Percentiles rank a stretch among this genome's conserved stretches.
These are phyloP conservation scores for Knoxdaviesia proteae DNA, from an alignment of 2,329 filamentous ascomycete species.

Conservation along the genomic window DNA sequence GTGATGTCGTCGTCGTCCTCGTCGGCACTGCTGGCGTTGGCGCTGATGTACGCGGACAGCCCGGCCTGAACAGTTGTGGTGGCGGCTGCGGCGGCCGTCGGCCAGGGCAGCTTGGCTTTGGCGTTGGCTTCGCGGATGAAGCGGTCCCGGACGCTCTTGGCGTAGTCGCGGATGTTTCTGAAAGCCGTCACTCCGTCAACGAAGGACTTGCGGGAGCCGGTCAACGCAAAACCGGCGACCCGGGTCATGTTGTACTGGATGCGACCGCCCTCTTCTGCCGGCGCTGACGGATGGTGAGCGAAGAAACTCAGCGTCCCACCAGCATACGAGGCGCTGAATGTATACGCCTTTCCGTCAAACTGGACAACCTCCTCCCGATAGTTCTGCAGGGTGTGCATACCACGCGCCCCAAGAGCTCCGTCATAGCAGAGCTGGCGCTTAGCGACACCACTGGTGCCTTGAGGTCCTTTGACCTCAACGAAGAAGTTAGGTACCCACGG, in stretches of 20 bases:
- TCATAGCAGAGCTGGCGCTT: constrained; percentile 16
- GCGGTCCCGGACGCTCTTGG: background rate
- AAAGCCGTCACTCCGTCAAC: background rate
- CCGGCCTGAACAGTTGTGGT: too few species aligned
- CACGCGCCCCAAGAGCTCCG: constrained; percentile 15
- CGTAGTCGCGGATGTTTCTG: background rate
- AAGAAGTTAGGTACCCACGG: constrained; percentile 20
- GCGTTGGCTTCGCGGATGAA: constrained; percentile 2
- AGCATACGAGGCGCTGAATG: constrained; percentile 10
- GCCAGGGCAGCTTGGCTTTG: too few species aligned
- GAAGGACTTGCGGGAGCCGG: background rate
- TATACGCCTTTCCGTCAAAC: constrained; percentile 19
- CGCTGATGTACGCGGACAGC: too few species aligned
- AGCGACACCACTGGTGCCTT: constrained; percentile 11
- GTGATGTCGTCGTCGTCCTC: too few species aligned
- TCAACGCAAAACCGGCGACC: too few species aligned
- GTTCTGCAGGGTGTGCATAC: constrained; percentile 16
- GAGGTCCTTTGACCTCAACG: constrained; percentile 16
- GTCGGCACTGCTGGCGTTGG: constrained; percentile 1
- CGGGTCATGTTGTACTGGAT: too few species aligned
- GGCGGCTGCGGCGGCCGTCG: too few species aligned
- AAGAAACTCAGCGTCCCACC: too few species aligned
- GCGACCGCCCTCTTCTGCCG: too few species aligned
- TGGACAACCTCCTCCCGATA: constrained; percentile 11
- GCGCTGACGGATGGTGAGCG: too few species aligned